A percentile compares a stretch with the other conserved stretches of the same genome.
phyloP scores from a whole-genome alignment of 2,329 filamentous ascomycete species.

The Neofusicoccum sp. region DNA sequence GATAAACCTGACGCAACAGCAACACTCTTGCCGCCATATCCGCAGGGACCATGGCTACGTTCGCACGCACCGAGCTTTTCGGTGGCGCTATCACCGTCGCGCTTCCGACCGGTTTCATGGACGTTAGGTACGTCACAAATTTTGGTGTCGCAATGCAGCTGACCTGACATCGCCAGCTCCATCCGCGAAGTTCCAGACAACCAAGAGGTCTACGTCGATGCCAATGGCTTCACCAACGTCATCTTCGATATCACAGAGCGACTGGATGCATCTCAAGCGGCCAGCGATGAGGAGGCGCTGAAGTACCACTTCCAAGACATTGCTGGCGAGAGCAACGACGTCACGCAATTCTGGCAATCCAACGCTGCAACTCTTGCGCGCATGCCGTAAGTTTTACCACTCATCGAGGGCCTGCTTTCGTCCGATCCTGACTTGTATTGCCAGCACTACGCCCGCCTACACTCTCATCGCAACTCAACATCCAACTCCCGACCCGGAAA shows the following conservation, averaged over 20 bases:
- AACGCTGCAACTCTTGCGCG: constrained; percentile 31
- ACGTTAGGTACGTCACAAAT: constrained; percentile 62
- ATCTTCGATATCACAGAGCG: constrained; percentile 90
- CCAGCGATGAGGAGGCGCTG: constrained; percentile 66
- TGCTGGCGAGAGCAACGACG: constrained; percentile 35
- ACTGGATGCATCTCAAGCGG: constrained; percentile 59
- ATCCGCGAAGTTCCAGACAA: constrained; percentile 78
- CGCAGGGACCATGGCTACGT: constrained; percentile 47
- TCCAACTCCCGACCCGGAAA: constrained; percentile 33
- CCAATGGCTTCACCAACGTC: constrained; percentile 77
- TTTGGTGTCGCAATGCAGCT: neutral
- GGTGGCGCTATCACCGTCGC: constrained; percentile 70
- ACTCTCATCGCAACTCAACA: constrained; percentile 63
- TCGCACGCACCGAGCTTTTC: constrained; percentile 61
- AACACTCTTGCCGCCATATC: neutral
- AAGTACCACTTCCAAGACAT: constrained; percentile 52
- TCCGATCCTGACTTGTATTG: neutral
- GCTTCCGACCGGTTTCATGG: constrained; percentile 65
- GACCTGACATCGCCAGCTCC: constrained; percentile 48
- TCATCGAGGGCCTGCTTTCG: neutral
- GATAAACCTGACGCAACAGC: neutral
- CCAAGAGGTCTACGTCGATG: constrained; percentile 89
- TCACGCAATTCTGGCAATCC: constrained; percentile 35
- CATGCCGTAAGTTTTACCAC: constrained; percentile 35
- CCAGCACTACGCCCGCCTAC: constrained; percentile 57